Evolutionary conservation across 257 asterid genomes (phyloP).

Genomic region (Perilla frutescens): DNA sequence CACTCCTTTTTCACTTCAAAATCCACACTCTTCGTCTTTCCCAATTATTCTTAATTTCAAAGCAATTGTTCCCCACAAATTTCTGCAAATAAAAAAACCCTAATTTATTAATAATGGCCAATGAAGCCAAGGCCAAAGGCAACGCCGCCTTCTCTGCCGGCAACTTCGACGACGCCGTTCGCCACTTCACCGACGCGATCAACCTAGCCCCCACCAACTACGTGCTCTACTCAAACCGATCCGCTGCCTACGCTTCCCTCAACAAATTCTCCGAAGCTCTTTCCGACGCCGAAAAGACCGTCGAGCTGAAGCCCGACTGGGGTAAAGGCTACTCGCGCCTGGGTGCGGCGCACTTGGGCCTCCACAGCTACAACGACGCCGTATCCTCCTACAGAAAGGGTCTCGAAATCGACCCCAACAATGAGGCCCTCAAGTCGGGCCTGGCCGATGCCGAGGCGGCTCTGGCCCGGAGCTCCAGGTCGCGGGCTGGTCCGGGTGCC

Average conservation of each 20-base stretch:
- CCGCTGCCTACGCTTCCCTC: constrained; percentile 88
- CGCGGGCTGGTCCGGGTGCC: constrained; percentile 42
- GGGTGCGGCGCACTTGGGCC: constrained; percentile 85
- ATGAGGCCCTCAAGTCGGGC: constrained; percentile 84
- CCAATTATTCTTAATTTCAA: no score
- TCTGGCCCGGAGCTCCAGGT: constrained; percentile 42
- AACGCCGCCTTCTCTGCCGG: constrained; percentile 94
- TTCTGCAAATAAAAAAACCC: not conserved
- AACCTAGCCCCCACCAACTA: constrained; percentile 70
- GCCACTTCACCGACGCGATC: constrained; percentile 82
- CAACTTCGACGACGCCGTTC: constrained; percentile 61
- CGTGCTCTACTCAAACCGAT: constrained; percentile 90
- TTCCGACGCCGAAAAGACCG: constrained; percentile 85
- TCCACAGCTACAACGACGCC: constrained; percentile 63
- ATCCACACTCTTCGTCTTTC: no score
- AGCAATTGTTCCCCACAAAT: no score
- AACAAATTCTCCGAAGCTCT: constrained; percentile 68
- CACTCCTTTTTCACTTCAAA: no score
- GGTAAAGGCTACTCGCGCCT: constrained; percentile 87
- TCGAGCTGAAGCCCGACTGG: constrained; percentile 89
- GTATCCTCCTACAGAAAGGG: constrained; percentile 75
- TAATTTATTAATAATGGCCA: constrained; percentile 58
- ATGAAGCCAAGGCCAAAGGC: constrained; percentile 92
- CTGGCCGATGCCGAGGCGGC: constrained; percentile 79
- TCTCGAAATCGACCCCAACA: constrained; percentile 78